Conservation (phyloP, 1,284 basidiomycete genomes). For the Sutorius eximius region DNA sequence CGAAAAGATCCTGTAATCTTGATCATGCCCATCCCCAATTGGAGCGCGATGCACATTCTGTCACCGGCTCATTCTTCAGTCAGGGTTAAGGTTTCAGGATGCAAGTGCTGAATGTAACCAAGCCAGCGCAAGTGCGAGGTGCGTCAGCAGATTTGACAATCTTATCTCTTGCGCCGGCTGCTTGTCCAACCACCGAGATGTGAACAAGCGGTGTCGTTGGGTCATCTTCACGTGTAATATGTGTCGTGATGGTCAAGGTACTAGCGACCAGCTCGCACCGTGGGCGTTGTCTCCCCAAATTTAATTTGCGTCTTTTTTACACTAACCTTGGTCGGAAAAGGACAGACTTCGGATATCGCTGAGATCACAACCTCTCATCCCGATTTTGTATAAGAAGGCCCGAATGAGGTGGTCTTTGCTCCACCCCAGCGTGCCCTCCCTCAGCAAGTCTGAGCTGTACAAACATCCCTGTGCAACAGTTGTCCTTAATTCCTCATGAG, state of each 20-base stretch:
- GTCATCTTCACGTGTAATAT: conserved; percentile 29
- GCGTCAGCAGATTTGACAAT: conserved; percentile 28
- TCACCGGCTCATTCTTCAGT: conserved; percentile 11
- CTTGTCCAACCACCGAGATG: conserved; percentile 24
- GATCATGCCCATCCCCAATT: conserved; percentile 6
- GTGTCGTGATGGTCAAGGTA: conserved; percentile 33
- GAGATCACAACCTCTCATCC: conserved; percentile 18
- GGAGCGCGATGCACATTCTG: conserved; percentile 2
- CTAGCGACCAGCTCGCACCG: conserved; percentile 29
- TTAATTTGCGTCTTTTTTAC: conserved; percentile 34
- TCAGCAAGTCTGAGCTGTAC: conserved; percentile 31
- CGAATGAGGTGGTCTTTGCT: conserved; percentile 3
- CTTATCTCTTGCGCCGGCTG: conserved; percentile 26
- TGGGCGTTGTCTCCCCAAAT: conserved; percentile 27
- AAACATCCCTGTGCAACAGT: conserved; percentile 8
- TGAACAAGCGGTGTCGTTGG: conserved; percentile 32
- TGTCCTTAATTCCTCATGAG: conserved; percentile 24
- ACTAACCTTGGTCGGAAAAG: conserved; percentile 26
- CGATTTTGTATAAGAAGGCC: conserved; percentile 34
- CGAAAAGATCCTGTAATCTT: conserved; percentile 25
- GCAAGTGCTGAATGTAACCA: conserved; percentile 6
- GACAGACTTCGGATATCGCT: conserved; percentile 20
- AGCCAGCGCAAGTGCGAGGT: conserved; percentile 1
- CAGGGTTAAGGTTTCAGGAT: conserved; percentile 20
- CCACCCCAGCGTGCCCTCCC: conserved; percentile 10